Percentiles rank a stretch among this genome's conserved stretches.
phyloP scores from a whole-genome alignment of 306 rosid genomes.

The Carpinus fangiana region DNA sequence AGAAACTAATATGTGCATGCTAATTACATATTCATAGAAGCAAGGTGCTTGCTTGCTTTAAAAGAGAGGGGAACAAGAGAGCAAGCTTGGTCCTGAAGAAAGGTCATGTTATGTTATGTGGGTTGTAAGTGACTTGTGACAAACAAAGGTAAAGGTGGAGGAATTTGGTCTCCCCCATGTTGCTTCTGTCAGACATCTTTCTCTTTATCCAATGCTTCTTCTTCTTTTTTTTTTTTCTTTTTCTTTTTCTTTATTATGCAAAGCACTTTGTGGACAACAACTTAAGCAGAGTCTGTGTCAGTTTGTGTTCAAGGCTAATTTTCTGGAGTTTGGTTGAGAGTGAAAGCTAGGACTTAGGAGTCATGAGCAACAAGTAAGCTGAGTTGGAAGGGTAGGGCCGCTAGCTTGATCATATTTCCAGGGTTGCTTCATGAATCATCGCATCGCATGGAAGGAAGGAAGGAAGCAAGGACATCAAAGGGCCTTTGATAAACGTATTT shows the following conservation, averaged over 20 bases:
- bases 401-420: not conserved
- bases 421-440: not conserved
- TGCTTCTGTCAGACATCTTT: slow-evolving; percentile 42
- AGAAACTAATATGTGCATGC: not conserved
- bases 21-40: not conserved
- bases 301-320: too few species aligned
- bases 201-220: slow-evolving; percentile 27
- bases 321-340: too few species aligned
- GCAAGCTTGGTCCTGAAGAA: slow-evolving; percentile 25
- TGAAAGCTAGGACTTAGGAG: too few species aligned
- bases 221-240: slow-evolving; percentile 5
- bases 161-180: slow-evolving; percentile 43
- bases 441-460: not conserved
- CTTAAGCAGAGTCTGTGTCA: slow-evolving; percentile 21
- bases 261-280: slow-evolving; percentile 50
- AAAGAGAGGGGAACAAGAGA: slow-evolving; percentile 27
- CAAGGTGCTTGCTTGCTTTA: not conserved
- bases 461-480: not conserved
- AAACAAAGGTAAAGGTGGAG: slow-evolving; percentile 41
- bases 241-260: not conserved
- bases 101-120: slow-evolving; percentile 18
- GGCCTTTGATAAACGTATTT: not conserved
- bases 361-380: too few species aligned
- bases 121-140: too few species aligned
- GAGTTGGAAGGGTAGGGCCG: not conserved